Base-by-base conservation (phyloP, 139 green algal species). In the Coelastrella sp. region DNA sequence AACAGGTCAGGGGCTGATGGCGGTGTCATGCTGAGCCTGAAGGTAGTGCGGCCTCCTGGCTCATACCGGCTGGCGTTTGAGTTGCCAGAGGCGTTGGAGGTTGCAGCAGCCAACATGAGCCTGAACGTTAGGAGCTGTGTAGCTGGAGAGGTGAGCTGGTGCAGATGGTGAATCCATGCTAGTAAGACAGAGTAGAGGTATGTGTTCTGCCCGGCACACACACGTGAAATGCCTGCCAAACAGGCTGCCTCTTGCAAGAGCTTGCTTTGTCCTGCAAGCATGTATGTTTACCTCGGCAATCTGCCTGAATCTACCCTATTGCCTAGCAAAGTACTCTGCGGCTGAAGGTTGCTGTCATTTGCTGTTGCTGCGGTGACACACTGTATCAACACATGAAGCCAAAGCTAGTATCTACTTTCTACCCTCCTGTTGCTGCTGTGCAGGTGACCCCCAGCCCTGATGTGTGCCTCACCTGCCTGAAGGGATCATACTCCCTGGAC, bases 401-500 rank as follows among this genome's bases (percentile, higher is more conserved):
- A 68, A 68, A 1, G 61, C 61, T 13, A 68, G 10, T 68, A 68
- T 68, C 0, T 68, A 68, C 11, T 2, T 68, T 68, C 32, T 47
- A 47, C 32, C 32, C 32, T 47, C 32, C 32, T 47, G 32, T 47
- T 47, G 32, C 32, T 47, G 32, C 32, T 47, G 32, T 47, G 2
- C 61, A 68, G 76, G 76, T 83, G 8, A 65, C 76, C 2, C 76
- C 76, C 7, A 83, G 76, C 76, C 76, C 76, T 23, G 76, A 83
- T 19, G 57, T 56, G 5, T 83, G 76, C 13, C 76, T 83, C 10
- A 32, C 32, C 6, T 83, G 76, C 76, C 23, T 57, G 0, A 14
- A 23, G 4, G 76, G 76, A 17, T 83, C 56, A 19, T 83, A 64
- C 76, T 64, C 32, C 20, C 20, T 83, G 54, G 7, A 65, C 20